These are phyloP conservation scores for Epichloe baconii DNA, from an alignment of 2,329 filamentous ascomycete genomes.

Conservation along the genomic window DNA sequence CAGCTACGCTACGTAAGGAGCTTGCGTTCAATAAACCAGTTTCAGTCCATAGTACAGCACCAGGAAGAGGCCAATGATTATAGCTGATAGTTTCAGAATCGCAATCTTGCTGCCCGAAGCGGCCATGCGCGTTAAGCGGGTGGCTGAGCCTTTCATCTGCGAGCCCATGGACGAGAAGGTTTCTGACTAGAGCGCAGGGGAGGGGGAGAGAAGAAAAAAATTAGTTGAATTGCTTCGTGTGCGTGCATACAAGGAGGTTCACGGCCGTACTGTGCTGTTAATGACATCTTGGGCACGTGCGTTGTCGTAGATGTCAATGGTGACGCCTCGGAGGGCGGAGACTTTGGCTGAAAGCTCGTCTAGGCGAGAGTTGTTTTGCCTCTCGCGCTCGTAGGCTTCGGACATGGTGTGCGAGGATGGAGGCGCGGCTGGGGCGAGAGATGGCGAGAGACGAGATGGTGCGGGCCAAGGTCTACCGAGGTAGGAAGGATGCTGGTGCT, in stretches of 20 bases:
- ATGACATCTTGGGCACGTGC: slow-evolving; percentile 79
- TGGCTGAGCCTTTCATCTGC: slow-evolving; percentile 71
- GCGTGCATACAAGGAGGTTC: neutral
- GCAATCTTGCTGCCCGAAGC: slow-evolving; percentile 81
- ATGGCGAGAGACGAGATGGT: neutral
- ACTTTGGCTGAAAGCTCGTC: slow-evolving; percentile 86
- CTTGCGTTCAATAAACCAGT: slow-evolving; percentile 41
- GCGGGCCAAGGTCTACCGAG: neutral
- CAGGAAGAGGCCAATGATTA: slow-evolving; percentile 60
- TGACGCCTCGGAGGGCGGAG: slow-evolving; percentile 80
- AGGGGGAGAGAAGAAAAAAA: neutral
- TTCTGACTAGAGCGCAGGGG: slow-evolving; percentile 45
- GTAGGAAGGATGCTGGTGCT: neutral
- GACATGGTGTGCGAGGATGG: slow-evolving; percentile 37
- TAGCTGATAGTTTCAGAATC: slow-evolving; percentile 76
- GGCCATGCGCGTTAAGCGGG: slow-evolving; percentile 78
- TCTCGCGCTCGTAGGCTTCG: slow-evolving; percentile 66
- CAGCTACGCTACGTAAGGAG: too few relatives aligned
- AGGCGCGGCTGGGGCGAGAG: neutral
- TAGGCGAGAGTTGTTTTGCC: slow-evolving; percentile 90
- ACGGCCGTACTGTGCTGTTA: slow-evolving; percentile 59
- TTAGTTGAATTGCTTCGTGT: neutral
- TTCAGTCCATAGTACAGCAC: slow-evolving; percentile 61
- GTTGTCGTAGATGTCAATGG: slow-evolving; percentile 95
- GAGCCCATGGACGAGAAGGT: slow-evolving; percentile 82